Percentiles rank a stretch among this genome's conserved stretches.
Conservation (phyloP, 805 yeast species). For the Schwanniomyces sp. region DNA sequence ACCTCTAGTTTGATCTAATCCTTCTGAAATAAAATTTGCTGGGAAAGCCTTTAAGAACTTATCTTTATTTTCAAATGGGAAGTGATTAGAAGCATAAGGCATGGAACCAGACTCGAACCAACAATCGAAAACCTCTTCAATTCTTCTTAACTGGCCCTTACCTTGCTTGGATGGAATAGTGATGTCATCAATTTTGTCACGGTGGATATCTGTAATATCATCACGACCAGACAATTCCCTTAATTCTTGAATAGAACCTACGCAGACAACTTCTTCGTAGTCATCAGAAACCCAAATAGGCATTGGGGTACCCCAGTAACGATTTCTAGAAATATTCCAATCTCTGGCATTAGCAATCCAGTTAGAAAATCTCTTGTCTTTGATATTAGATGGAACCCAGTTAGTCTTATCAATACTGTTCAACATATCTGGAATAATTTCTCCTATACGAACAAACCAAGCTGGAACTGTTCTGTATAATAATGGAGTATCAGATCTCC, state of each 20-base stretch:
- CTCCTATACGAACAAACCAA: constrained; percentile 93
- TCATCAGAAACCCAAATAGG: constrained; percentile 98
- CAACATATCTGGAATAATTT: constrained; percentile 86
- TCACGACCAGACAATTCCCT: constrained; percentile 77
- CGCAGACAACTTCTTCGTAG: constrained; percentile 85
- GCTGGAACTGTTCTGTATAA: constrained; percentile 96
- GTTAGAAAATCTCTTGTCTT: constrained; percentile 93
- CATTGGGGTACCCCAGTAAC: constrained; percentile 99
- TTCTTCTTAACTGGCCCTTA: constrained; percentile 82
- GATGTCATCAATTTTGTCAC: constrained; percentile 87
- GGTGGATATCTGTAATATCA: constrained; percentile 87
- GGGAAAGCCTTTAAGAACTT: constrained; percentile 78
- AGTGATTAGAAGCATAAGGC: constrained; percentile 97
- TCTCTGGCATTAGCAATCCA: constrained; percentile 99
- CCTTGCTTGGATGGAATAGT: constrained; percentile 92
- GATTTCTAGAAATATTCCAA: constrained; percentile 97
- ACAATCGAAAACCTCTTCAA: constrained; percentile 98
- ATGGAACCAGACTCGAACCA: constrained; percentile 99
- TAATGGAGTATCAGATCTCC: constrained; percentile 99
- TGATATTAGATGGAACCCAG: constrained; percentile 92
- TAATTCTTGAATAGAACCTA: constrained; percentile 89
- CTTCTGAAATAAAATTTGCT: constrained; percentile 97
- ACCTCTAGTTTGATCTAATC: constrained; percentile 99
- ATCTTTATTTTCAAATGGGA: constrained; percentile 88
- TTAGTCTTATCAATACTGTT: constrained; percentile 79